These are phyloP conservation scores for Daldinia grandis DNA, from an alignment of 495 filamentous ascomycete species.

Conservation along the genomic window DNA sequence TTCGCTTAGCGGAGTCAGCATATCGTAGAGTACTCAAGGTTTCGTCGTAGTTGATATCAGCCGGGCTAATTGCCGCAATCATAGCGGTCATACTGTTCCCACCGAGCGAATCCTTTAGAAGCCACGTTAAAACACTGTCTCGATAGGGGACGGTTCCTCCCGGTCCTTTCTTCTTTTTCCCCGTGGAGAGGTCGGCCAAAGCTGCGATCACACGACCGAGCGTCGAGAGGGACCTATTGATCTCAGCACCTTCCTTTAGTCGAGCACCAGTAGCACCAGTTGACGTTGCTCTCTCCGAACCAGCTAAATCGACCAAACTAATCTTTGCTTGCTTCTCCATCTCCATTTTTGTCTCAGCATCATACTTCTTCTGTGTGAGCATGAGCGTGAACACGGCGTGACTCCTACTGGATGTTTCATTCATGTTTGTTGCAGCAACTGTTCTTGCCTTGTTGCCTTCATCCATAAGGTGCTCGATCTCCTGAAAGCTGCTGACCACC, in stretches of 20 bases:
- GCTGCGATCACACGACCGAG: conserved; percentile 98
- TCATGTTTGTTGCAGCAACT: conserved; percentile 99
- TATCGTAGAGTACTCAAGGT: conserved; percentile 95
- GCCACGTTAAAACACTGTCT: conserved; percentile 96
- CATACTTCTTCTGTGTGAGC: conserved; percentile 91
- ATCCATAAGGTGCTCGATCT: conserved; percentile 98
- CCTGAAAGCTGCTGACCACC: conserved; percentile 94
- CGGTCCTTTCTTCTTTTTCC: conserved; percentile 80
- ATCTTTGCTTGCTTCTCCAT: conserved; percentile 98
- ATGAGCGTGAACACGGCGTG: conserved; percentile 98
- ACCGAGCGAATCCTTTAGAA: conserved; percentile 95
- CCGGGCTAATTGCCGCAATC: conserved; percentile 98
- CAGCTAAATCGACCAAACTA: conserved; percentile 95
- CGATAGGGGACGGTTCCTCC: conserved; percentile 90
- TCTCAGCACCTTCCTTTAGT: conserved; percentile 98
- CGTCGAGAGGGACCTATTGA: conserved; percentile 96
- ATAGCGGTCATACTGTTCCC: conserved; percentile 99
- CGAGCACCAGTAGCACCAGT: conserved; percentile 96
- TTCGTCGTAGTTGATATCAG: conserved; percentile 99
- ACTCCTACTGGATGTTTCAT: conserved; percentile 97
- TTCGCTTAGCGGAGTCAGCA: conserved; percentile 96
- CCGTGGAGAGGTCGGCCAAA: conserved; percentile 86
- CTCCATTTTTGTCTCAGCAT: conserved; percentile 92
- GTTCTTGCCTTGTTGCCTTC: conserved; percentile 99
- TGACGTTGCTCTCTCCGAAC: conserved; percentile 94